Percentiles rank a stretch among this genome's conserved stretches.
Conservation (phyloP, 805 yeast genomes). For the Yarrowia divulgata region DNA sequence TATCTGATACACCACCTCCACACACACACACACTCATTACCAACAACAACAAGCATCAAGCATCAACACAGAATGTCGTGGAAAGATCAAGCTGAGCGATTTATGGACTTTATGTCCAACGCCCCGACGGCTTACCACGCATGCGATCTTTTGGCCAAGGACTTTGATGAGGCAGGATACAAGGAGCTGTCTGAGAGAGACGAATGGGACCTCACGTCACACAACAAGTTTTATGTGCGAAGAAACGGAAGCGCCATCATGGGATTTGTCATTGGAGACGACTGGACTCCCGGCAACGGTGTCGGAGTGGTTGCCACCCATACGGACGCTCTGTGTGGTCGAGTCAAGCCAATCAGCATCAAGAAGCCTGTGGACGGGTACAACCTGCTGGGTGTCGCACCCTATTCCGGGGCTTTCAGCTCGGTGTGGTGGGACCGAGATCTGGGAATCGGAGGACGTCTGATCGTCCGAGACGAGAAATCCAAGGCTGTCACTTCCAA, state of each 20-base stretch:
- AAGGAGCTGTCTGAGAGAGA: conserved; percentile 68
- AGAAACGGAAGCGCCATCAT: conserved; percentile 71
- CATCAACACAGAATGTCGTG: background rate
- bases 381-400: conserved; percentile 77
- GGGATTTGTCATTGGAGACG: conserved; percentile 71
- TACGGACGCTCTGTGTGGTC: conserved; percentile 69
- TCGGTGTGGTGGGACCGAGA: conserved; percentile 83
- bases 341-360: conserved; percentile 72
- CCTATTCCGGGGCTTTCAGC: conserved; percentile 74
- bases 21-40: background rate
- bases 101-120: conserved; percentile 72
- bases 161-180: conserved; percentile 68
- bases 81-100: conserved; percentile 51
- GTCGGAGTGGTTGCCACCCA: conserved; percentile 74
- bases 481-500: conserved; percentile 47
- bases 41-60: background rate
- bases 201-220: conserved; percentile 59
- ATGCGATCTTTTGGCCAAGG: conserved; percentile 58
- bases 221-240: conserved; percentile 62
- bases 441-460: conserved; percentile 79
- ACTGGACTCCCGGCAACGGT: conserved; percentile 64
- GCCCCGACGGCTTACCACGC: conserved; percentile 82
- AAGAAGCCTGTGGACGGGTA: conserved; percentile 71
- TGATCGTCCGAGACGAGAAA: conserved; percentile 58
- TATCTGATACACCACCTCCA: background rate